These are phyloP conservation scores for Phyllosticta paracitricarpa DNA, from an alignment of 2,329 filamentous ascomycete species.

Conservation along the genomic window DNA sequence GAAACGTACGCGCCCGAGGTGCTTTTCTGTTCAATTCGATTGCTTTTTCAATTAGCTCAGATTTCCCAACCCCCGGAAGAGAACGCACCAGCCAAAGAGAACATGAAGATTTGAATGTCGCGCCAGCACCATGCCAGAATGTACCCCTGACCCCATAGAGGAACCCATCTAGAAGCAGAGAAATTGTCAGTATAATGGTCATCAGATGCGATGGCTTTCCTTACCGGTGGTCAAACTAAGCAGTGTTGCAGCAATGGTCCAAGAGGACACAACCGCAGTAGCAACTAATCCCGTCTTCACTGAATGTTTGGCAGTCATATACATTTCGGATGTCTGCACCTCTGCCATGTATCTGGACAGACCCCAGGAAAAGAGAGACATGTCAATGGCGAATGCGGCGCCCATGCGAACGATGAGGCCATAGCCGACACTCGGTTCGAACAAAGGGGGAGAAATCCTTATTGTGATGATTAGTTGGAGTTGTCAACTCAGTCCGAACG, in stretches of 20 bases:
- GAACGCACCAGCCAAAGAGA: conserved; percentile 6
- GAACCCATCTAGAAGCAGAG: conserved; percentile 7
- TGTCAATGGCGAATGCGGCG: conserved; percentile 9
- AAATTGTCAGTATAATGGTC: not conserved
- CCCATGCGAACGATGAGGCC: conserved; percentile 7
- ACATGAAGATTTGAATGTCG: conserved; percentile 20
- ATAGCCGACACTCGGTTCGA: conserved; percentile 6
- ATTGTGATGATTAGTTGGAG: not conserved
- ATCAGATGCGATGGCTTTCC: not conserved
- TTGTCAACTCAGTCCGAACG: not conserved
- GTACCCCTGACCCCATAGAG: conserved; percentile 16
- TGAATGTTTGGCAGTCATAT: conserved; percentile 19
- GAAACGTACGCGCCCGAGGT: conserved; percentile 20
- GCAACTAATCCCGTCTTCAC: conserved; percentile 17
- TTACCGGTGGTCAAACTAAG: conserved; percentile 9
- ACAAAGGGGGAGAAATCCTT: not conserved
- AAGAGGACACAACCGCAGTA: conserved; percentile 16
- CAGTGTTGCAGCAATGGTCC: conserved; percentile 12
- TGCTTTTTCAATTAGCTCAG: conserved; percentile 12
- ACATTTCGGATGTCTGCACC: conserved; percentile 14
- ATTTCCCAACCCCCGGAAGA: not conserved
- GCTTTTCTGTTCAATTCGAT: conserved; percentile 25
- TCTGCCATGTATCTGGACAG: conserved; percentile 9
- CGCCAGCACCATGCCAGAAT: conserved; percentile 24
- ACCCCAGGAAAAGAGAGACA: conserved; percentile 6